A percentile compares a stretch with the other conserved stretches of the same genome.
Evolutionary conservation across 2,329 filamentous ascomycete species (phyloP).

Genomic region (Trichoderma citrinoviride): DNA sequence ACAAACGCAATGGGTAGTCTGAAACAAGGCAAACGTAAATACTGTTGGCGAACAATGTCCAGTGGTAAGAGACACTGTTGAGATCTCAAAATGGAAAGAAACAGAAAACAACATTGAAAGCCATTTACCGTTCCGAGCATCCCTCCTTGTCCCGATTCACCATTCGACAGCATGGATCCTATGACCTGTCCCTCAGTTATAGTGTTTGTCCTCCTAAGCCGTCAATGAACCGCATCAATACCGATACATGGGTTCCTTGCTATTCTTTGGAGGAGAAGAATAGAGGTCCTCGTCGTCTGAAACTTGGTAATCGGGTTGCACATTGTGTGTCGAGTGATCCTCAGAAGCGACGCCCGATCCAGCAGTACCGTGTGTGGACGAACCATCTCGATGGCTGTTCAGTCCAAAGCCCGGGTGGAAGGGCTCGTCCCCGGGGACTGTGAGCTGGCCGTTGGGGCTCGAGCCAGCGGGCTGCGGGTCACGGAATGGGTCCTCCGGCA

Average conservation of each 20-base stretch:
- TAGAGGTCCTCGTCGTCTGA: slow-evolving; percentile 43
- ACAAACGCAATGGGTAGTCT: not conserved
- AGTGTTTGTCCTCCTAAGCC: not conserved
- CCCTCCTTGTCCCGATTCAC: no score
- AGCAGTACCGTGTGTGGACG: slow-evolving; percentile 22
- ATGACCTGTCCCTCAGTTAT: no score
- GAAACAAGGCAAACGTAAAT: not conserved
- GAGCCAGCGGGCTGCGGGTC: slow-evolving; percentile 31
- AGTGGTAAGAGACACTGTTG: no score
- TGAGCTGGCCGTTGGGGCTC: slow-evolving; percentile 23
- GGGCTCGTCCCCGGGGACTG: slow-evolving; percentile 33
- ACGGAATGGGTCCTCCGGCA: slow-evolving; percentile 32
- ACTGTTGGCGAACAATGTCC: not conserved
- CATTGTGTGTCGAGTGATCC: slow-evolving; percentile 23
- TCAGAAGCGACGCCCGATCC: slow-evolving; percentile 23
- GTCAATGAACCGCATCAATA: slow-evolving; percentile 27
- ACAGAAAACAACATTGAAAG: no score
- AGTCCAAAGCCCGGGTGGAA: slow-evolving; percentile 39
- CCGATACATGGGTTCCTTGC: slow-evolving; percentile 39
- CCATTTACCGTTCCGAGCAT: no score
- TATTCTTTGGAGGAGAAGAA: slow-evolving; percentile 36
- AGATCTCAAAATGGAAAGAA: no score
- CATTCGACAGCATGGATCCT: no score
- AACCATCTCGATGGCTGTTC: not conserved
- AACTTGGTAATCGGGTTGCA: slow-evolving; percentile 27